phyloP scores from a whole-genome alignment of 306 rosid species.

The Cyamopsis tetragonoloba region DNA sequence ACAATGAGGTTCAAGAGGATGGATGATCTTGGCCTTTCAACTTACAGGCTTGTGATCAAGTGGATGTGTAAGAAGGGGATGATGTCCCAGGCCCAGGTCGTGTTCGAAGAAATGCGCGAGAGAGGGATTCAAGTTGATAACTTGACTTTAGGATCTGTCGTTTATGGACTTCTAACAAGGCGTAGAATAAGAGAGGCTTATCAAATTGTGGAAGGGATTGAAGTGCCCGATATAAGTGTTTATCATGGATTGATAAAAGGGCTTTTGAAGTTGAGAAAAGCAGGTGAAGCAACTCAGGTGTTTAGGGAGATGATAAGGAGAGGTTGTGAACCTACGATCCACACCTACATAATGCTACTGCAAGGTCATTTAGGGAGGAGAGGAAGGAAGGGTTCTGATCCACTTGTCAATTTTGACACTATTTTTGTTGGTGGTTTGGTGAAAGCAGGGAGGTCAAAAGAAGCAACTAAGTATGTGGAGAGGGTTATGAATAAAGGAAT shows the following conservation, averaged over 20 bases:
- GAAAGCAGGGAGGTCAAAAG: constrained; percentile 44
- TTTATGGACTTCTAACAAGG: constrained; percentile 57
- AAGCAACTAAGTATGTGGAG: constrained; percentile 81
- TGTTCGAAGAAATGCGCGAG: constrained; percentile 71
- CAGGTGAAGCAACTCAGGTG: constrained; percentile 71
- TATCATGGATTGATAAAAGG: constrained; percentile 77
- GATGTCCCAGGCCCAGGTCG: constrained; percentile 34
- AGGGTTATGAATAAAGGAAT: constrained; percentile 61
- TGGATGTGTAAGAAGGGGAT: constrained; percentile 71
- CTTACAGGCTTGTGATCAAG: constrained; percentile 53
- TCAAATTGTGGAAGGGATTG: constrained; percentile 33
- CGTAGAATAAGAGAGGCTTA: constrained; percentile 60
- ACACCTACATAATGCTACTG: constrained; percentile 76
- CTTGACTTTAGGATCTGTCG: constrained; percentile 38
- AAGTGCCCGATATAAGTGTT: constrained; percentile 37
- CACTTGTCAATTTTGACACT: constrained; percentile 67
- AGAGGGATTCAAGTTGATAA: constrained; percentile 52
- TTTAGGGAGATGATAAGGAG: constrained; percentile 70
- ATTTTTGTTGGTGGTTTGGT: constrained; percentile 78
- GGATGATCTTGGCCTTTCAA: constrained; percentile 51
- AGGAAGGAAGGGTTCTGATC: constrained; percentile 67
- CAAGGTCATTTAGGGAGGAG: constrained; percentile 70
- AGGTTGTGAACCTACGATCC: constrained; percentile 62
- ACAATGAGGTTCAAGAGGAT: constrained; percentile 58
- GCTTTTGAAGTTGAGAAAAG: constrained; percentile 60